Evolutionary conservation across 129 eudicot species (phyloP).

Genomic region (Gnaphalium uliginosum): DNA sequence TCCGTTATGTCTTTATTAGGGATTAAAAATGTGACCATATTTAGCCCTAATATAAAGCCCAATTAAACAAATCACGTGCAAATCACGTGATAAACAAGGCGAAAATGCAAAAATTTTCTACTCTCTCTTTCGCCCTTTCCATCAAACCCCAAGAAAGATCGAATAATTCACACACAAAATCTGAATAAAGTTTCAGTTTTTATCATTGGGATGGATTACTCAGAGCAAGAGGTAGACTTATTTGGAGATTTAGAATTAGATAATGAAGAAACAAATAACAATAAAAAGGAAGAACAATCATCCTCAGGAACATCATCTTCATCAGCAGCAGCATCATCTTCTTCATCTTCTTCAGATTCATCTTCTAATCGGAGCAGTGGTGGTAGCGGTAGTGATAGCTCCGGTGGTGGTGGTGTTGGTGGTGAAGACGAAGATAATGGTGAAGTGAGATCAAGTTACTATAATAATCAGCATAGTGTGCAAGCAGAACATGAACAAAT

Average conservation of each 20-base stretch:
- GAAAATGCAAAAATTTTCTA: too few species aligned
- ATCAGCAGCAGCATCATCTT: slow-evolving; percentile 61
- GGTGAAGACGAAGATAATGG: slow-evolving; percentile 53
- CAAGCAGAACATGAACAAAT: neutral
- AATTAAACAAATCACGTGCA: too few species aligned
- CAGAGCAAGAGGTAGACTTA: slow-evolving; percentile 64
- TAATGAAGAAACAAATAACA: slow-evolving; percentile 33
- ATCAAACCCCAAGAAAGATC: too few species aligned
- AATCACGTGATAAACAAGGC: too few species aligned
- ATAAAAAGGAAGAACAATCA: slow-evolving; percentile 36
- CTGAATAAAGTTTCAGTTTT: neutral
- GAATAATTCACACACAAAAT: neutral
- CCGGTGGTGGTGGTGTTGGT: slow-evolving; percentile 33
- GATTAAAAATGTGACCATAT: too few species aligned
- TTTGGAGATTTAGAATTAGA: slow-evolving; percentile 58
- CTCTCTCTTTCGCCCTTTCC: too few species aligned
- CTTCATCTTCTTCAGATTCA: slow-evolving; percentile 59
- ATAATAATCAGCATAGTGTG: slow-evolving; percentile 9
- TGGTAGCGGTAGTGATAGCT: slow-evolving; percentile 29
- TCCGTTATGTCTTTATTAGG: too few species aligned
- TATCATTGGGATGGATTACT: slow-evolving; percentile 47
- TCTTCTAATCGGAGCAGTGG: slow-evolving; percentile 60
- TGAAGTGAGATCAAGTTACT: slow-evolving; percentile 59
- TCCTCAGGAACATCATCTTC: slow-evolving; percentile 55
- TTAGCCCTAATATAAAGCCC: too few species aligned